A percentile compares a stretch with the other conserved stretches of the same genome.
phyloP scores from a whole-genome alignment of 2,329 filamentous ascomycete species.

The Amylocarpus encephaloides region DNA sequence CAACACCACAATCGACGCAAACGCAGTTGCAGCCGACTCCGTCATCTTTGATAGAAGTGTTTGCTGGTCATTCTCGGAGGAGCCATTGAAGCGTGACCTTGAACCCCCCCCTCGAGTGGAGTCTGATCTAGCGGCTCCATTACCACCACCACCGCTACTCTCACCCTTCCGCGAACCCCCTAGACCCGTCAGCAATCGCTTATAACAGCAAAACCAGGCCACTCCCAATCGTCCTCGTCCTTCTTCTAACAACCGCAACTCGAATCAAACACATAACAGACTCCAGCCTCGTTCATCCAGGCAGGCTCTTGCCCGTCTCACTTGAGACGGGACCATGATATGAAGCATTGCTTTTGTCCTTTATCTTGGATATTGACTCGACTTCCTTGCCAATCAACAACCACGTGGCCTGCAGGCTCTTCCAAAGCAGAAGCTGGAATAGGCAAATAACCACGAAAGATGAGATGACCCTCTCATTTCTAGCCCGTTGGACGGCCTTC shows the following conservation, averaged over 20 bases:
- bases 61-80: constrained; percentile 15
- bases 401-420: too few species aligned
- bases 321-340: too few species aligned
- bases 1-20: constrained; percentile 67
- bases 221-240: not conserved
- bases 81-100: not conserved
- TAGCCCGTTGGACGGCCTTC: not conserved
- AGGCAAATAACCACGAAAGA: not conserved
- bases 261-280: too few species aligned
- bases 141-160: not conserved
- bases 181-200: not conserved
- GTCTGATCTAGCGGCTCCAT: not conserved
- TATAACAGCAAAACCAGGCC: not conserved
- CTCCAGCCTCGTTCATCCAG: too few species aligned
- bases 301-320: too few species aligned
- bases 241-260: not conserved
- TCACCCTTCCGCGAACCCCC: not conserved
- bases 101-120: not conserved
- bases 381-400: too few species aligned
- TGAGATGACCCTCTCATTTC: not conserved
- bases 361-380: too few species aligned
- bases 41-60: constrained; percentile 51
- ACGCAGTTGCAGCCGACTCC: constrained; percentile 68
- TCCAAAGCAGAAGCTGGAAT: too few species aligned
- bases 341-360: too few species aligned